These are phyloP conservation scores for Pelargonium fulgidum DNA, from an alignment of 441 rosid species.

Conservation along the genomic window DNA sequence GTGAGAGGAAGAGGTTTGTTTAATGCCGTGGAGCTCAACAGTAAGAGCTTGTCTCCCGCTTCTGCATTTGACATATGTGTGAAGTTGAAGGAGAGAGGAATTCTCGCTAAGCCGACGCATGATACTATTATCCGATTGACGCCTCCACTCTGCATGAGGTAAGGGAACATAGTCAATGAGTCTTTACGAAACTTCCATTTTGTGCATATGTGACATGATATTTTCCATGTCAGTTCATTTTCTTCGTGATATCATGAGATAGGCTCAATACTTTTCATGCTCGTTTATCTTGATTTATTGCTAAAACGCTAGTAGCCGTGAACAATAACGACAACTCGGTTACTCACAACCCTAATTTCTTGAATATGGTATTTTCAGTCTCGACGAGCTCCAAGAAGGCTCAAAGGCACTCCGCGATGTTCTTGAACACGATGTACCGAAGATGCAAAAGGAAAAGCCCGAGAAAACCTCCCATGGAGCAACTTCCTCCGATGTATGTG, in stretches of 20 bases:
- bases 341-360: too few relatives aligned
- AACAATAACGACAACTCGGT: too few relatives aligned
- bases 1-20: conserved; percentile 92
- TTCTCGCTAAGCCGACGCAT: conserved; percentile 92
- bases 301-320: too few relatives aligned
- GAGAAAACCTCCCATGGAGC: conserved; percentile 25
- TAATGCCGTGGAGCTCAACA: conserved; percentile 74
- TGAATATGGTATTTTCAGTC: conserved; percentile 33
- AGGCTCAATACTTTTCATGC: too few relatives aligned
- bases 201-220: too few relatives aligned
- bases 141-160: conserved; percentile 91
- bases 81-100: conserved; percentile 83
- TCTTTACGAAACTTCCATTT: background rate
- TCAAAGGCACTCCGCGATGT: conserved; percentile 62
- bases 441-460: conserved; percentile 39
- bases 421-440: conserved; percentile 63
- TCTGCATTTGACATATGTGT: conserved; percentile 89
- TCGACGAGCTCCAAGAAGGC: conserved; percentile 69
- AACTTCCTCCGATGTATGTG: conserved; percentile 42
- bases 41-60: conserved; percentile 48
- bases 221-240: too few relatives aligned
- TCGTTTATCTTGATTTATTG: too few relatives aligned
- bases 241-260: too few relatives aligned
- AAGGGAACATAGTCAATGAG: conserved; percentile 17
- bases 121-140: conserved; percentile 80